phyloP scores from a whole-genome alignment of 2,329 filamentous ascomycete species.

The Nemania bipapillata region DNA sequence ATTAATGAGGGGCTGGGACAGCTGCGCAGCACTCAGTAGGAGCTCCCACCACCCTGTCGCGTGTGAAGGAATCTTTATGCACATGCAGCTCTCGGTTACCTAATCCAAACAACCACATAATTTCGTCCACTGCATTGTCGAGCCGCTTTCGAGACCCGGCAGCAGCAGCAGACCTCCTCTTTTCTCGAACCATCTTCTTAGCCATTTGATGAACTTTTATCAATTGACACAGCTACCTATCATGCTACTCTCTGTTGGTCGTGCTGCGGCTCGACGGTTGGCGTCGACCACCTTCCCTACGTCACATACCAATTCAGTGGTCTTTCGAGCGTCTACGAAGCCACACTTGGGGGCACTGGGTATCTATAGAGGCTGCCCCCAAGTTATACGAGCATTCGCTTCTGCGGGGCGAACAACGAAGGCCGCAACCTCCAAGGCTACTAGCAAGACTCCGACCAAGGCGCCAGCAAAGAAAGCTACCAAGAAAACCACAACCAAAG shows the following conservation, averaged over 20 bases:
- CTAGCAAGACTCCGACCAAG: slow-evolving; percentile 42
- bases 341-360: slow-evolving; percentile 14
- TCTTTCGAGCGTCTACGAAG: slow-evolving; percentile 35
- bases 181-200: not conserved
- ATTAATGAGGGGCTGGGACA: slow-evolving; percentile 5
- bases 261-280: slow-evolving; percentile 54
- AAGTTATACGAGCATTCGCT: slow-evolving; percentile 37
- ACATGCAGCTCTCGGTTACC: slow-evolving; percentile 13
- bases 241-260: slow-evolving; percentile 59
- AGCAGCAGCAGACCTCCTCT: not conserved
- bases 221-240: slow-evolving; percentile 32
- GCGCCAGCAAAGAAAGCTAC: slow-evolving; percentile 43
- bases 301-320: slow-evolving; percentile 37
- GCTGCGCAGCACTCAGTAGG: slow-evolving; percentile 10
- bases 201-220: not conserved
- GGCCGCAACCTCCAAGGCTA: slow-evolving; percentile 11
- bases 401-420: slow-evolving; percentile 39
- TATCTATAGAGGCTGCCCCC: slow-evolving; percentile 17
- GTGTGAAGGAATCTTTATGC: slow-evolving; percentile 41
- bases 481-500: slow-evolving; percentile 38
- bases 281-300: slow-evolving; percentile 40
- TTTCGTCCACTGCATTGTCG: not conserved
- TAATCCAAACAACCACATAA: slow-evolving; percentile 13
- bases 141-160: not conserved
- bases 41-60: slow-evolving; percentile 33